Evolutionary conservation across 371 early-diverging fungal species (phyloP).

Genomic region (Syncephalastrum monosporum): DNA sequence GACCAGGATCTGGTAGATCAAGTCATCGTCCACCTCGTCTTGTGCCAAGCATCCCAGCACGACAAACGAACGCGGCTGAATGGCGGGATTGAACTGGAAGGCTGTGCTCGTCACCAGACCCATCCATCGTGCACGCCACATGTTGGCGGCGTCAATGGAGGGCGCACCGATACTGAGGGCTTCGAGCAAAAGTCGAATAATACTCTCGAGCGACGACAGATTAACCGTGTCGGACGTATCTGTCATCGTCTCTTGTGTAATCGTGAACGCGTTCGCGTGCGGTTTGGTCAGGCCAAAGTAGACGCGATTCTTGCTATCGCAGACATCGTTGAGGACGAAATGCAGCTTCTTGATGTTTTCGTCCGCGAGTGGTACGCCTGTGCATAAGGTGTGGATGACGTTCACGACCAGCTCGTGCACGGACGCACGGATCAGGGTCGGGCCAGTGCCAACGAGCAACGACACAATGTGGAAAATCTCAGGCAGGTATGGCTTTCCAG

Average conservation of each 20-base stretch:
- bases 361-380: slow-evolving; percentile 60
- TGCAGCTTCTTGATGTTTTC: slow-evolving; percentile 60
- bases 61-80: slow-evolving; percentile 93
- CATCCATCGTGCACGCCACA: slow-evolving; percentile 91
- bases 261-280: slow-evolving; percentile 71
- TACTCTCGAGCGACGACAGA: slow-evolving; percentile 73
- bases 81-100: slow-evolving; percentile 89
- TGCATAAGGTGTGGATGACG: slow-evolving; percentile 84
- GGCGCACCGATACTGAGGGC: slow-evolving; percentile 78
- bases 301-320: slow-evolving; percentile 75
- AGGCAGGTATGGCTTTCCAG: slow-evolving; percentile 72
- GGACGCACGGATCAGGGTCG: slow-evolving; percentile 79
- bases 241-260: slow-evolving; percentile 60
- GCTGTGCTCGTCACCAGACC: slow-evolving; percentile 87
- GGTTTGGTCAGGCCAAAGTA: slow-evolving; percentile 80
- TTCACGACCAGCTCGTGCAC: slow-evolving; percentile 93
- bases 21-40: slow-evolving; percentile 84
- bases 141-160: slow-evolving; percentile 67
- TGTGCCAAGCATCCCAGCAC: slow-evolving; percentile 90
- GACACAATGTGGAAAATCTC: slow-evolving; percentile 86
- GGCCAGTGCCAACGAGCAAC: slow-evolving; percentile 80
- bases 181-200: slow-evolving; percentile 76
- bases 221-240: slow-evolving; percentile 70
- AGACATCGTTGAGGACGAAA: slow-evolving; percentile 64
- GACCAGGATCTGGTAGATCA: slow-evolving; percentile 86